Evolutionary conservation across 352 stramenopile genomes (phyloP).

Genomic region (Globisporangium cystogenes): DNA sequence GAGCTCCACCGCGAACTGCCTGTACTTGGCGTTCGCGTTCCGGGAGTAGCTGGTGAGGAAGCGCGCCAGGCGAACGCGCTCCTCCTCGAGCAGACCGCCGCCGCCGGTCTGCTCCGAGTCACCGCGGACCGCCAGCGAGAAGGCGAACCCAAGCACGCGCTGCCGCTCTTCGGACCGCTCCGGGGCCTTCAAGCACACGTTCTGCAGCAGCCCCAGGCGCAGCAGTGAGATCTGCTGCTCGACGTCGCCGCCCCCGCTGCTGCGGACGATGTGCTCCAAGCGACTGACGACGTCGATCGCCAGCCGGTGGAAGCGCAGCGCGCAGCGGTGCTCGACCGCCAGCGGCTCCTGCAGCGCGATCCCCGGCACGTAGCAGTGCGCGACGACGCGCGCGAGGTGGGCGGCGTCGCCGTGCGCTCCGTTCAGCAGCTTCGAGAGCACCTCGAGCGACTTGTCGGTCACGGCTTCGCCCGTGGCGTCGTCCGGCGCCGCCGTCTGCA

Average conservation of each 20-base stretch:
- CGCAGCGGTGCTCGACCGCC: constrained; percentile 40
- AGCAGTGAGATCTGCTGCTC: constrained; percentile 38
- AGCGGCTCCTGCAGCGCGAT: constrained; percentile 61
- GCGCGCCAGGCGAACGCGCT: constrained; percentile 48
- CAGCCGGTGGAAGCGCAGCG: constrained; percentile 63
- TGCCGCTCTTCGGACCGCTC: constrained; percentile 68
- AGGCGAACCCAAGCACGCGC: constrained; percentile 52
- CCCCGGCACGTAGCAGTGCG: constrained; percentile 72
- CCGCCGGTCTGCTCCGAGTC: constrained; percentile 4
- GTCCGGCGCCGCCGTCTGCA: constrained; percentile 49
- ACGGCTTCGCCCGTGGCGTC: constrained; percentile 30
- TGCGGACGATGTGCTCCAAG: constrained; percentile 21
- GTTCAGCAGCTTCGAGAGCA: constrained; percentile 42
- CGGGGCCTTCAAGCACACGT: constrained; percentile 71
- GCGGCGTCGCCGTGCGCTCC: constrained; percentile 46
- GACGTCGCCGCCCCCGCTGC: constrained; percentile 9
- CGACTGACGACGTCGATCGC: constrained; percentile 42
- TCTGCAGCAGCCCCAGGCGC: constrained; percentile 56
- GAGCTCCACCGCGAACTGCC: constrained; percentile 79
- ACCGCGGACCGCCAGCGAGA: constrained; percentile 29
- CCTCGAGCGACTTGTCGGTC: constrained; percentile 29
- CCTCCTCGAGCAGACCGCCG: constrained; percentile 35
- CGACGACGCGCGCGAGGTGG: constrained; percentile 46
- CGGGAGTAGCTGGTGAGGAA: constrained; percentile 77
- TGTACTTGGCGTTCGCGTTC: constrained; percentile 65